phyloP scores from a whole-genome alignment of 441 rosid genomes.

The Populus hybrid region DNA sequence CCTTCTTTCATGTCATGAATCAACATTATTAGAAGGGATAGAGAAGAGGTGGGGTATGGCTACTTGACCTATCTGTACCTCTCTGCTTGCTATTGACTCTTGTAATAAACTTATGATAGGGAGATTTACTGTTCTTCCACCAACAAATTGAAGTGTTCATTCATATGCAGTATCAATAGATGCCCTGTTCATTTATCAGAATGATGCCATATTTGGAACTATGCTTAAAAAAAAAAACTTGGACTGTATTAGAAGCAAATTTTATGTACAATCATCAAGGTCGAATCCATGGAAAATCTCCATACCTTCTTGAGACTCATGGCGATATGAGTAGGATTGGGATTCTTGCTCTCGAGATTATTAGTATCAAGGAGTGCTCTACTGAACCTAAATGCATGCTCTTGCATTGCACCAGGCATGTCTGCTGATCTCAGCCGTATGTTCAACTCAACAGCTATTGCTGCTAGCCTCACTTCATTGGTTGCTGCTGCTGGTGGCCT shows the following conservation, averaged over 20 bases:
- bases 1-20: not conserved
- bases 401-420: constrained; percentile 51
- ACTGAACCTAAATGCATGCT: constrained; percentile 42
- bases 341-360: constrained; percentile 20
- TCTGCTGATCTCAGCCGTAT: constrained; percentile 59
- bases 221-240: not conserved
- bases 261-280: too few relatives aligned
- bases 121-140: too few relatives aligned
- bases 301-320: constrained; percentile 47
- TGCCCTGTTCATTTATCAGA: too few relatives aligned
- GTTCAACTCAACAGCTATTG: constrained; percentile 43
- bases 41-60: not conserved
- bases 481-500: not conserved
- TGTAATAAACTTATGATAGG: too few relatives aligned
- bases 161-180: too few relatives aligned
- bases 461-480: constrained; percentile 40
- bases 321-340: constrained; percentile 41
- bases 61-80: too few relatives aligned
- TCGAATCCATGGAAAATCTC: too few relatives aligned
- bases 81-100: not conserved
- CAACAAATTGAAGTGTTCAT: too few relatives aligned
- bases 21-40: not conserved
- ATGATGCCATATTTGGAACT: too few relatives aligned
- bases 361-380: constrained; percentile 33
- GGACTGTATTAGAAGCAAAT: not conserved